These are phyloP conservation scores for Primulina huaijiensis DNA, from an alignment of 257 asterid genomes.

Conservation along the genomic window DNA sequence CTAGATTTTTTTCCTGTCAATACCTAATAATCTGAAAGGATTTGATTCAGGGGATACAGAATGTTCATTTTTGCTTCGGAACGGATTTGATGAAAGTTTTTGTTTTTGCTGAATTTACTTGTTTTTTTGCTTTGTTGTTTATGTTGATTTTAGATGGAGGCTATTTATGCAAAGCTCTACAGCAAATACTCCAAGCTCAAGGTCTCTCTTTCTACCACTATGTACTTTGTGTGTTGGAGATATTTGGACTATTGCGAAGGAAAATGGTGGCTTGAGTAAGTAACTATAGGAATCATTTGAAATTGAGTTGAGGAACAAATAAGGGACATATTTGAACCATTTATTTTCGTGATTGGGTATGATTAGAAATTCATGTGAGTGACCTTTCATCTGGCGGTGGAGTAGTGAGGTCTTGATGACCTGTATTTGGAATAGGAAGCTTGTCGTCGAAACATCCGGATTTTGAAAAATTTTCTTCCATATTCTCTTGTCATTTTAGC, in stretches of 20 bases:
- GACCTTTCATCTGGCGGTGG: not conserved
- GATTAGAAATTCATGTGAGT: not conserved
- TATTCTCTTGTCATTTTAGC: not conserved
- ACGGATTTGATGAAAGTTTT: not conserved
- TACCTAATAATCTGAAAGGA: not conserved
- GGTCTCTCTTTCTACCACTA: conserved; percentile 40
- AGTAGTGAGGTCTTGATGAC: not conserved
- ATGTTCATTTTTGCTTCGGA: not conserved
- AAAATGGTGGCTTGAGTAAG: not conserved
- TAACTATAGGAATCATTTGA: not conserved
- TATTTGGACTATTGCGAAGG: not conserved
- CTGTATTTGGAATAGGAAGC: too few species aligned
- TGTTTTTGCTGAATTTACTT: not conserved
- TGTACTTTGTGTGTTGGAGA: not conserved
- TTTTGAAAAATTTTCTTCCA: not conserved
- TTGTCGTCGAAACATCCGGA: too few species aligned
- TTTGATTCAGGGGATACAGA: not conserved
- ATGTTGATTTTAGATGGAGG: conserved; percentile 51
- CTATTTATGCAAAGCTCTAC: conserved; percentile 65
- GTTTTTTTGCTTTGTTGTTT: not conserved
- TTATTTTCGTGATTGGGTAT: not conserved
- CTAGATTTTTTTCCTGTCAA: not conserved
- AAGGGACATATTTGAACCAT: not conserved
- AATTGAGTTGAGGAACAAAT: not conserved
- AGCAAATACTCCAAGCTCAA: conserved; percentile 54